phyloP scores from a whole-genome alignment of 176 grass and related monocot species.

The Oryza australiensis region DNA sequence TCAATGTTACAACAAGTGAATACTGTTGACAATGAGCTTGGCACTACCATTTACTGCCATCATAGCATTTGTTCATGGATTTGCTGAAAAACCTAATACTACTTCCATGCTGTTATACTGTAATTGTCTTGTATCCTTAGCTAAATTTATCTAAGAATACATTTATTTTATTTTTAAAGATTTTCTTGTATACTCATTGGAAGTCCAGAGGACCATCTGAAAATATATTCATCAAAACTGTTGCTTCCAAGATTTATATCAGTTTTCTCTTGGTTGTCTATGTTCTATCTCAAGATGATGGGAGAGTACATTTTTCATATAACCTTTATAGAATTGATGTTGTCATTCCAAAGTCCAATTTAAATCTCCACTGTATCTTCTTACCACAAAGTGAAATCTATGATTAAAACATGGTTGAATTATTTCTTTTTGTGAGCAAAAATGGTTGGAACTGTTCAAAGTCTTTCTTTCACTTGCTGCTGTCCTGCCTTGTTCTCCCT shows the following conservation, averaged over 20 bases:
- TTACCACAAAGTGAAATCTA: neutral
- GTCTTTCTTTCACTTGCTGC: neutral
- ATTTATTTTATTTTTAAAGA: conserved; percentile 4
- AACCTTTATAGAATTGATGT: neutral
- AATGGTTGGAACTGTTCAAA: neutral
- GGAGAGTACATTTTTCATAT: conserved; percentile 3
- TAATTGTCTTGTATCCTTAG: neutral
- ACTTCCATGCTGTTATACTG: neutral
- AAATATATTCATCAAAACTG: neutral
- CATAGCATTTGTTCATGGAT: neutral
- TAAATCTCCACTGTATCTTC: neutral
- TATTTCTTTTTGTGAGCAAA: neutral
- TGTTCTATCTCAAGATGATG: neutral
- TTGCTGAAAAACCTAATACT: neutral
- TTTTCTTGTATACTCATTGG: neutral
- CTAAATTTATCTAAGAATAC: neutral
- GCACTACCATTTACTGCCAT: neutral
- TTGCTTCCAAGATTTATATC: neutral
- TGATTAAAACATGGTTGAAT: neutral
- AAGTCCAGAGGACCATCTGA: neutral
- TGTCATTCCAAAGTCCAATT: neutral
- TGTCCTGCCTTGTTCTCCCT: neutral
- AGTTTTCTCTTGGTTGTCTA: neutral
- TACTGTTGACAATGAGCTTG: neutral
- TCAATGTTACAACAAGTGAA: neutral